Evolutionary conservation across 257 asterid species (phyloP), one percentile per base, ranked within the genome.

Genomic region (Solanum chilense): DNA sequence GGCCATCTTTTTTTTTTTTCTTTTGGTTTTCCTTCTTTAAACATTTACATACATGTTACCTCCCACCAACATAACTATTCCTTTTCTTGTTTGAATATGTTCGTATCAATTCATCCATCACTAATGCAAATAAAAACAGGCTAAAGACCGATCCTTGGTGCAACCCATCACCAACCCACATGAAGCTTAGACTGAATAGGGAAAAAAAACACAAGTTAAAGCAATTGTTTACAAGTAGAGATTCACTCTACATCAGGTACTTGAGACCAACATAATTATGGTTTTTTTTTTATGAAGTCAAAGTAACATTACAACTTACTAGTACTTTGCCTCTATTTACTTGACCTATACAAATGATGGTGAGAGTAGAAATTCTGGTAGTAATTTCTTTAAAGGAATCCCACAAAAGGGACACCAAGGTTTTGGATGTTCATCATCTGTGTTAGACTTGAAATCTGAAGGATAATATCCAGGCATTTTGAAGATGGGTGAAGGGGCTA

Each of bases 371-470:
- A 92, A 89, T 44, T 90, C 96, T 52, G 97, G 98, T 76, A 91
- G 98, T 87, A 85, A 89, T 91, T 97, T 92, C 89, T 93, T 98
- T 42, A 95, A 74, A 87, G 95, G 96, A 90, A 92, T 92, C 86
- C 99, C 99, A 82, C 99, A 95, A 71, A 93, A 92, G 85, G 97
- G 95, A 86, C 98, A 97, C n/a, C 91, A 89, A 74, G 98, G 98
- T 86, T 91, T 87, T 56, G 88, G 64, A 71, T 89, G 88, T 71
- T 88, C 88, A 64, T 84, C 88, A 76, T 66, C 82, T 42, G 89
- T 21, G 42, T 89, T 76, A 62, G 91, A 87, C 84, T 89, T 73
- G 9, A 86, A 91, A 89, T 95, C 94, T 74, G 90, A 90, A 87
- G 95, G 95, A 87, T 87, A 90, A 87, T 87, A 90, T 82, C 69